A percentile compares a stretch with the other conserved stretches of the same genome.
phyloP scores from a whole-genome alignment of 805 yeast species.

The Danielia reshetovae region DNA sequence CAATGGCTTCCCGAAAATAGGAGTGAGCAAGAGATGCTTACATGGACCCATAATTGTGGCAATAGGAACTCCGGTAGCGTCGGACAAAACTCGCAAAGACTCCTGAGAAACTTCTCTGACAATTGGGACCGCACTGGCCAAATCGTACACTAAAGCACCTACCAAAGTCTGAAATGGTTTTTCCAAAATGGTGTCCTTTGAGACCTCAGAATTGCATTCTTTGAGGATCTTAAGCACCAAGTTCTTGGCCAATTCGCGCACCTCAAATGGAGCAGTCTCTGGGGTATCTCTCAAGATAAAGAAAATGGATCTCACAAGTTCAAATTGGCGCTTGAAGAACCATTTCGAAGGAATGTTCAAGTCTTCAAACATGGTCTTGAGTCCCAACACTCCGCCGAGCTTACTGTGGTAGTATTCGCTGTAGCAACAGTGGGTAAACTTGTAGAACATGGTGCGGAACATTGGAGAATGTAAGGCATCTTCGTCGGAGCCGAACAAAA shows the following conservation, averaged over 20 bases:
- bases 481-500: constrained; percentile 63
- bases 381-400: constrained; percentile 84
- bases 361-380: constrained; percentile 67
- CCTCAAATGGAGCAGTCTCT: constrained; percentile 77
- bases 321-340: constrained; percentile 76
- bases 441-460: constrained; percentile 70
- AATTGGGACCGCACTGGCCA: constrained; percentile 80
- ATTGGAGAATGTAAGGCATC: constrained; percentile 70
- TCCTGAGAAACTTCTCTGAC: constrained; percentile 81
- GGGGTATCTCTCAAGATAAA: constrained; percentile 91
- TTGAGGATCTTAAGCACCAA: constrained; percentile 61
- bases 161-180: constrained; percentile 77
- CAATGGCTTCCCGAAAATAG: constrained; percentile 94
- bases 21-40: constrained; percentile 76
- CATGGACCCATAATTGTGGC: constrained; percentile 79
- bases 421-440: constrained; percentile 86
- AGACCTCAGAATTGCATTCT: constrained; percentile 59
- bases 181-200: constrained; percentile 59
- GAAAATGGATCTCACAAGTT: constrained; percentile 78
- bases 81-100: constrained; percentile 63
- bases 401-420: constrained; percentile 84
- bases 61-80: constrained; percentile 64
- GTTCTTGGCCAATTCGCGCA: constrained; percentile 65
- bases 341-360: constrained; percentile 65
- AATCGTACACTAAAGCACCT: constrained; percentile 87